These are phyloP conservation scores for Capsicum baccatum DNA, from an alignment of 257 asterid species.

Conservation along the genomic window DNA sequence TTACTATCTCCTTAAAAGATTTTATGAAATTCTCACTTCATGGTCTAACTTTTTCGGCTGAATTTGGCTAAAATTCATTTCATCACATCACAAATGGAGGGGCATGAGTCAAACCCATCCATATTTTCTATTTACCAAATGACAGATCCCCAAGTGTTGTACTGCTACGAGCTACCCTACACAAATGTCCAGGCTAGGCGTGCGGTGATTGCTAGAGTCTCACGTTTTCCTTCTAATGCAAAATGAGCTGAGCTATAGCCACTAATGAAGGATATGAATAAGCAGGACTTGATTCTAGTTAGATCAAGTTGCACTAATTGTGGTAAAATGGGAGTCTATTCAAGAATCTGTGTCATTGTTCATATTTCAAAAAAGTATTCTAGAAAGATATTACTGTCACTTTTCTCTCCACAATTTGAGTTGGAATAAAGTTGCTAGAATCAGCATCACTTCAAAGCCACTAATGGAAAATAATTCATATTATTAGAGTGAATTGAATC, in stretches of 20 bases:
- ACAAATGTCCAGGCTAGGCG: no score
- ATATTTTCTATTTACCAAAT: background rate
- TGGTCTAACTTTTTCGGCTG: background rate
- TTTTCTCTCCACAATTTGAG: background rate
- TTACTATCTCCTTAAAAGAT: background rate
- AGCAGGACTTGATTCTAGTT: background rate
- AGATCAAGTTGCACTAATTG: background rate
- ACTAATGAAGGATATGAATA: background rate
- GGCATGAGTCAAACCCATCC: background rate
- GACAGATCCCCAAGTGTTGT: background rate
- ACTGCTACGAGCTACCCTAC: background rate
- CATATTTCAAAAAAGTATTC: background rate
- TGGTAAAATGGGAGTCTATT: background rate
- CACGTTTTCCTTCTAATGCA: background rate
- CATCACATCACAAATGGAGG: background rate
- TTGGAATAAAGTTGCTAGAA: background rate
- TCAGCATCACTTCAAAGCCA: background rate
- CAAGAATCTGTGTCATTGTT: background rate
- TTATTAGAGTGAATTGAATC: slow-evolving; percentile 4
- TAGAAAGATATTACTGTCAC: background rate
- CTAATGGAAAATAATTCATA: background rate
- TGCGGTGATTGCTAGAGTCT: background rate
- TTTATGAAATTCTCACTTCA: background rate
- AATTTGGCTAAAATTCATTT: background rate
- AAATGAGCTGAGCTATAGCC: background rate